Evolutionary conservation across 2,329 filamentous ascomycete species (phyloP).

Genomic region (Orbilia quercus): DNA sequence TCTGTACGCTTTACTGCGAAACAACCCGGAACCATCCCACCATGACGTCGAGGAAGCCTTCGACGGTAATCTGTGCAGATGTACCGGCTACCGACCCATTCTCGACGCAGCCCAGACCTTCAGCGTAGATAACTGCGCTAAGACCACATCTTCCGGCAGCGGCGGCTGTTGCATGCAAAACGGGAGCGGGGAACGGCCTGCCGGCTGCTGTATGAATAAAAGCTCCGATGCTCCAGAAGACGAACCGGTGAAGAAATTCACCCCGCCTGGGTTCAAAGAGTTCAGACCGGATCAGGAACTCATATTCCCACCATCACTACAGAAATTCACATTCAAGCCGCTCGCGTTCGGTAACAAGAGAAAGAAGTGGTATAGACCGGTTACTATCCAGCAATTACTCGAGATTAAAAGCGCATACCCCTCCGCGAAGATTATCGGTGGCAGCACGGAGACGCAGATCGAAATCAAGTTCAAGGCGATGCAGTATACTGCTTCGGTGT

Average conservation of each 20-base stretch:
- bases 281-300: constrained; percentile 94
- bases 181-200: constrained; percentile 65
- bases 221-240: constrained; percentile 63
- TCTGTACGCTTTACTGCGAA: constrained; percentile 89
- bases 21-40: constrained; percentile 79
- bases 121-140: constrained; percentile 71
- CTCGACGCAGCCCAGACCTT: constrained; percentile 94
- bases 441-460: constrained; percentile 96
- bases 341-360: constrained; percentile 92
- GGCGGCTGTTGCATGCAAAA: constrained; percentile 78
- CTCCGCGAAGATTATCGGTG: constrained; percentile 91
- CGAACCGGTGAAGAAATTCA: constrained; percentile 73
- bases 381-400: constrained; percentile 84
- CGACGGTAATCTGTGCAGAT: constrained; percentile 94
- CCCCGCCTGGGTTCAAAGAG: constrained; percentile 89
- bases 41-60: constrained; percentile 94
- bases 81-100: constrained; percentile 94
- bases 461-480: constrained; percentile 98
- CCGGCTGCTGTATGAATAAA: constrained; percentile 77
- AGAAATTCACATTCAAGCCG: constrained; percentile 82
- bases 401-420: constrained; percentile 90
- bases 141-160: constrained; percentile 70
- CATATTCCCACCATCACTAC: constrained; percentile 88
- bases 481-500: constrained; percentile 89
- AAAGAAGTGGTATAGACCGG: constrained; percentile 92